Conservation (phyloP, 192 early-diverging fungal genomes). For the Phlyctochytrium planicorne region DNA sequence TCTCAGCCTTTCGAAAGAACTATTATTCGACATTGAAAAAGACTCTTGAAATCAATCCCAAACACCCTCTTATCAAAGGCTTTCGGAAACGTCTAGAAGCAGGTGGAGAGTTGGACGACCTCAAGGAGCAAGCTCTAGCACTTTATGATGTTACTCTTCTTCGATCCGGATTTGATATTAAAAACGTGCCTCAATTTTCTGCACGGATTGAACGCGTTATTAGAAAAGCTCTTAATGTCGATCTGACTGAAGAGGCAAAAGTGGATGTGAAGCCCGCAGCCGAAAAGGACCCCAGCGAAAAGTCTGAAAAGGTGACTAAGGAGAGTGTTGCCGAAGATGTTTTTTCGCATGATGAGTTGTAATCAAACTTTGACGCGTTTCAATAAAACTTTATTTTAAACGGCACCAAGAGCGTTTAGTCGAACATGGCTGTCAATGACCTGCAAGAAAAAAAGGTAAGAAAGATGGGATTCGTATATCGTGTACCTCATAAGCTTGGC, state of each 20-base stretch:
- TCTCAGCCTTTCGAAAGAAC: constrained; percentile 7
- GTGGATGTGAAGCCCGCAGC: constrained; percentile 34
- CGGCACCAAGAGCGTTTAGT: too few relatives aligned
- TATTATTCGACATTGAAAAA: constrained; percentile 14
- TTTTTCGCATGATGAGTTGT: constrained; percentile 31
- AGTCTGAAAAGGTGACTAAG: constrained; percentile 60
- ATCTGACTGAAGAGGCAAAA: constrained; percentile 27
- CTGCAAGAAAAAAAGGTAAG: too few relatives aligned
- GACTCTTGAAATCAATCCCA: constrained; percentile 32
- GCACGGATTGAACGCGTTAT: constrained; percentile 40
- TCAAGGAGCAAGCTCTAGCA: constrained; percentile 31
- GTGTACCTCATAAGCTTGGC: constrained; percentile 59
- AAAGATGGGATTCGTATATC: neutral
- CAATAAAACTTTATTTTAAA: too few relatives aligned
- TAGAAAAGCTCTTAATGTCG: constrained; percentile 32
- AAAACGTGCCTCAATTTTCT: constrained; percentile 33
- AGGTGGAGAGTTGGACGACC: constrained; percentile 13
- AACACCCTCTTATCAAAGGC: constrained; percentile 43
- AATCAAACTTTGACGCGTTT: too few relatives aligned
- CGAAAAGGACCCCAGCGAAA: constrained; percentile 62
- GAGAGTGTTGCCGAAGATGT: constrained; percentile 39
- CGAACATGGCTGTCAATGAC: too few relatives aligned
- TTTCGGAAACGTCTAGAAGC: constrained; percentile 39
- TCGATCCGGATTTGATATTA: constrained; percentile 37
- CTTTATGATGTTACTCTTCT: constrained; percentile 45